Evolutionary conservation across 148 eudicot genomes (phyloP).

Genomic region (Silene latifolia): DNA sequence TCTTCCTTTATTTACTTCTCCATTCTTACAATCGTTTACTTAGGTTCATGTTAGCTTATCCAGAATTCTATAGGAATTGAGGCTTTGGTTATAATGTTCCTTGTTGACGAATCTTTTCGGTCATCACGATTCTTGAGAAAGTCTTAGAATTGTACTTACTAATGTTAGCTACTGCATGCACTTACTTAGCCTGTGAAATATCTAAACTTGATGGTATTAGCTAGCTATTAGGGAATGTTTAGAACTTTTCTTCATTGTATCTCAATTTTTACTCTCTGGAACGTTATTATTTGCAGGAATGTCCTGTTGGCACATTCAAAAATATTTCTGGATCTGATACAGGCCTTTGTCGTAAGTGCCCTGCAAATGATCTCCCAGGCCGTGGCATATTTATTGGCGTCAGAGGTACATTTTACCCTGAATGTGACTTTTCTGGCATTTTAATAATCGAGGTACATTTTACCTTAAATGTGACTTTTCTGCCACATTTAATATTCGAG

Average conservation of each 20-base stretch:
- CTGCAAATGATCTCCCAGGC: conserved; percentile 65
- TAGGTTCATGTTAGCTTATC: background rate
- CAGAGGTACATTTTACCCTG: conserved; percentile 52
- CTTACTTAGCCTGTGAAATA: too few relatives aligned
- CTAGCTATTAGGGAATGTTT: conserved; percentile 7
- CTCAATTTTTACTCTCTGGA: background rate
- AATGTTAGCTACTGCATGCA: too few relatives aligned
- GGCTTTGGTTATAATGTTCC: background rate
- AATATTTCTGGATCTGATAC: conserved; percentile 78
- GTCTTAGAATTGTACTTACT: too few relatives aligned
- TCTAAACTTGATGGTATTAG: background rate
- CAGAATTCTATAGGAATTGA: background rate
- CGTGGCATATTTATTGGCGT: conserved; percentile 69
- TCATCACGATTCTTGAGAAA: background rate
- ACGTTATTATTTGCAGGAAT: conserved; percentile 53
- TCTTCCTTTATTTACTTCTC: background rate
- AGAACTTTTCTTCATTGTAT: background rate
- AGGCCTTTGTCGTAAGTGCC: conserved; percentile 71
- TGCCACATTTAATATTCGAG: too few relatives aligned
- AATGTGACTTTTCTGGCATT: background rate
- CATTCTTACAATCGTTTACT: background rate
- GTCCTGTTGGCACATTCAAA: conserved; percentile 91
- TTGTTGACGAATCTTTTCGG: background rate
- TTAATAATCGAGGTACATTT: conserved; percentile 29
- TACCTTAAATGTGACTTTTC: background rate